phyloP scores from a whole-genome alignment of 345 rosid genomes.

The Alliaria petiolata region DNA sequence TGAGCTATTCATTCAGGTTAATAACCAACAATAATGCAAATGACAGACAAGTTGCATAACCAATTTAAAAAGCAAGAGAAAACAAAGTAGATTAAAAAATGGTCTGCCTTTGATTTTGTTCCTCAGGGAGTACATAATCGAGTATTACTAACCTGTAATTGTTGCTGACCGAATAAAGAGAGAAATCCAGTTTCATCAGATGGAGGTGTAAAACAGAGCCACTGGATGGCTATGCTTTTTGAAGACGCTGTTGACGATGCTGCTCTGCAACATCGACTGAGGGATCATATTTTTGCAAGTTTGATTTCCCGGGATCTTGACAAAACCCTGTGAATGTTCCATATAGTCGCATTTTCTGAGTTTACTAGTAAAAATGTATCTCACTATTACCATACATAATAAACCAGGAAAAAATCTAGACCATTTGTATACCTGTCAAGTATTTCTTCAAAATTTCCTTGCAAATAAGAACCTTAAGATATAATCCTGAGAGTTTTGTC shows the following conservation, averaged over 20 bases:
- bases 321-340: constrained; percentile 59
- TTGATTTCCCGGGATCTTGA: constrained; percentile 86
- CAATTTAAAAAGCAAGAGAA: neutral
- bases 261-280: constrained; percentile 87
- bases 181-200: constrained; percentile 67
- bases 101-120: neutral
- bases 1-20: neutral
- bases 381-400: neutral
- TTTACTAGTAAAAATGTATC: constrained; percentile 6
- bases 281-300: constrained; percentile 66
- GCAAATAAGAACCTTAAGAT: constrained; percentile 10
- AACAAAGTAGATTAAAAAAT: neutral
- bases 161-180: constrained; percentile 83
- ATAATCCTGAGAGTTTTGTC: neutral
- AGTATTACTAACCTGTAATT: constrained; percentile 60
- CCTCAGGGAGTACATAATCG: neutral
- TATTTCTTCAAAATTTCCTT: constrained; percentile 95
- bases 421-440: constrained; percentile 66
- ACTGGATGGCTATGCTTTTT: constrained; percentile 91
- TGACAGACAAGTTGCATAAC: neutral
- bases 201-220: constrained; percentile 98
- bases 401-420: constrained; percentile 10
- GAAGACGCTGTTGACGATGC: constrained; percentile 88
- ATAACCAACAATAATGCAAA: neutral
- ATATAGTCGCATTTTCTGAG: constrained; percentile 16